Evolutionary conservation across 805 yeast genomes (phyloP), one percentile per base, ranked within the genome.

Genomic region (Schwanniomyces yamadae): DNA sequence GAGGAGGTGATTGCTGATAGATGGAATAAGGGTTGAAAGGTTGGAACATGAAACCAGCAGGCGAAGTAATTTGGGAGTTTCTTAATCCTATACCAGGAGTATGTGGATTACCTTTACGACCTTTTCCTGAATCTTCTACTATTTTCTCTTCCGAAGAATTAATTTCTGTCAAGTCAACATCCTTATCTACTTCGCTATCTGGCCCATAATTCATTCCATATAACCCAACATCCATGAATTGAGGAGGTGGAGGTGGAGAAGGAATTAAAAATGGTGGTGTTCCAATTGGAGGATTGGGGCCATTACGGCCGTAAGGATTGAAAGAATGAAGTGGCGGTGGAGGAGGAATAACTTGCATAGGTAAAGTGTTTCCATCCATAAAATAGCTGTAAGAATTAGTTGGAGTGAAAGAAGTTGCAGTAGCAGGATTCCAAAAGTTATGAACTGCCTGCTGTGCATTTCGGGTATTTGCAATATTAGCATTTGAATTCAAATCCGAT

Each of bases 351-450:
- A 61, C 60, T 2, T 19, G 26, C 2, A 62, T 58, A 25, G 40
- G 42, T 31, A 44, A 33, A 33, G 39, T 41, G 23, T 40, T 36
- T 25, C 30, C 31, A 17, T 58, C 70, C 42, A 54, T 58, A 29
- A 62, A 57, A 39, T 64, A 57, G 30, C 48, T 53, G 24, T 40
- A 42, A n/a, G 40, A 31, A 18, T 32, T 39, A 13, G 45, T 26
- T 15, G 86, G 85, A 10, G 75, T 75, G 51, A 80, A 80, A 1
- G 82, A 61, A 7, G 78, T 59, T 4, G 84, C 80, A 13, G 80
- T 62, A 5, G 82, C 84, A 0, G 84, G 84, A 53, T 79, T 78
- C 86, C 86, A 81, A 46, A 78, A 75, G 48, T 64, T 73, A 6
- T 50, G 46, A 9, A 39, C 39, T 6, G 25, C 39, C 8, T 40